phyloP scores from a whole-genome alignment of 805 yeast genomes.

The Barnettozyma pratensis region DNA sequence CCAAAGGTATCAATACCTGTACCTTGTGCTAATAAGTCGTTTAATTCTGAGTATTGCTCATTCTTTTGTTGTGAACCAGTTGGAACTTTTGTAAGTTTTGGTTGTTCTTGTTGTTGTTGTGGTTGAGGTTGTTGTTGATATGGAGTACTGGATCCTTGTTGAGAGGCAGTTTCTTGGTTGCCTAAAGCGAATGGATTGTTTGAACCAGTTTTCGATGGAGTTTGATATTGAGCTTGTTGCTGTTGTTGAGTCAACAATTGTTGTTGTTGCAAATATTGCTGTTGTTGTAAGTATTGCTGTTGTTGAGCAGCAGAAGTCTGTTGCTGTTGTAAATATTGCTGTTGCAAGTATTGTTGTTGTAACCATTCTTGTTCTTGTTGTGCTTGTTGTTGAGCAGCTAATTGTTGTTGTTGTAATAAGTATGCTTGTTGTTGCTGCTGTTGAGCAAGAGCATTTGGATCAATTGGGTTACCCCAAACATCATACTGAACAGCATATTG shows the following conservation, averaged over 20 bases:
- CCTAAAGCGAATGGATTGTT: conserved; percentile 72
- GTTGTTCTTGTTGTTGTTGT: conserved; percentile 28
- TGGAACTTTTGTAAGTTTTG: conserved; percentile 35
- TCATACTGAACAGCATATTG: conserved; percentile 21
- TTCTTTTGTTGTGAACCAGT: conserved; percentile 54
- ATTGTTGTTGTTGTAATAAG: conserved; percentile 30
- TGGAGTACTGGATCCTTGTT: conserved; percentile 15
- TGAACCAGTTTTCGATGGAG: conserved; percentile 62
- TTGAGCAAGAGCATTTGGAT: conserved; percentile 17
- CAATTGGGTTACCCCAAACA: conserved; percentile 26
- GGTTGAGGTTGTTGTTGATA: conserved; percentile 24
- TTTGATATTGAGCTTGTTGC: conserved; percentile 30
- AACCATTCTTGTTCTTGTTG: conserved; percentile 26
- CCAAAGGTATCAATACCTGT: conserved; percentile 94
- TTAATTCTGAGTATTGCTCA: conserved; percentile 64
- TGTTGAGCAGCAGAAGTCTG: conserved; percentile 16
- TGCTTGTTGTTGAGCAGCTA: conserved; percentile 45
- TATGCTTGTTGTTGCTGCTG: conserved; percentile 19
- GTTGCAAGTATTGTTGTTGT: conserved; percentile 33
- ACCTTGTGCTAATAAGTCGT: conserved; percentile 74
- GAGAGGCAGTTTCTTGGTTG: conserved; percentile 10
- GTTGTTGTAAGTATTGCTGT: conserved; percentile 25
- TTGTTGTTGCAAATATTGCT: conserved; percentile 35
- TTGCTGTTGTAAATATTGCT: conserved; percentile 30
- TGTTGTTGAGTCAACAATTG: conserved; percentile 30